Evolutionary conservation across 257 asterid species (phyloP), one percentile per base, ranked within the genome.

Genomic region (Nicotiana tomentosiformis): DNA sequence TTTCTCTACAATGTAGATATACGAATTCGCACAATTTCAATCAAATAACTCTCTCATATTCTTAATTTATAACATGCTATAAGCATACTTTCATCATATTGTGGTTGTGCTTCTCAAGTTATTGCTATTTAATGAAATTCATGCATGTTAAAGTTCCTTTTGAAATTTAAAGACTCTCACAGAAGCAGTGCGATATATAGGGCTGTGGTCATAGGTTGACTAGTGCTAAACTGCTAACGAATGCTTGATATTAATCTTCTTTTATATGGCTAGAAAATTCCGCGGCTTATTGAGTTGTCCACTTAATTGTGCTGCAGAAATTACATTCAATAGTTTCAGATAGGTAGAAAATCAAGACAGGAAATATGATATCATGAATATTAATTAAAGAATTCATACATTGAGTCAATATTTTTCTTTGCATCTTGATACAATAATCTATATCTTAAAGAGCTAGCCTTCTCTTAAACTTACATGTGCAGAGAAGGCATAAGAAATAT

Each of bases 391-490:
- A 74, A 74, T 74, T 51, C 64, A 6, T 74, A 74, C 43, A 72
- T 72, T 20, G 20, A 5, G 26, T 72, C 79, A 46, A 23, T 46
- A 72, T 14, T 5, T 5, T 70, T n/a, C 53, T 46, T 46, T 72
- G 79, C 79, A 51, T 43, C 37, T 66, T 66, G 61, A 51, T 23
- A 56, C 35, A 39, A n/a, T 43, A 61, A 61, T 12, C 60, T 61
- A 46, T 46, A 81, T 77, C 39, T 84, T 32, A 9, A 64, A 57
- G 10, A 39, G 72, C 57, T 69, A 69, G 57, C 88, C 80, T 86
- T 66, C 82, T 81, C 87, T 70, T 84, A 65, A 86, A 80, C 88
- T 88, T 86, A 87, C 90, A 86, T 30, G 84, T 87, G 65, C 82
- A 57, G 86, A 86, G 87, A 88, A 81, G 87, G 85, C 80, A 80